Conservation (phyloP, 495 filamentous ascomycete species). For the Bryoglossum gracile region DNA sequence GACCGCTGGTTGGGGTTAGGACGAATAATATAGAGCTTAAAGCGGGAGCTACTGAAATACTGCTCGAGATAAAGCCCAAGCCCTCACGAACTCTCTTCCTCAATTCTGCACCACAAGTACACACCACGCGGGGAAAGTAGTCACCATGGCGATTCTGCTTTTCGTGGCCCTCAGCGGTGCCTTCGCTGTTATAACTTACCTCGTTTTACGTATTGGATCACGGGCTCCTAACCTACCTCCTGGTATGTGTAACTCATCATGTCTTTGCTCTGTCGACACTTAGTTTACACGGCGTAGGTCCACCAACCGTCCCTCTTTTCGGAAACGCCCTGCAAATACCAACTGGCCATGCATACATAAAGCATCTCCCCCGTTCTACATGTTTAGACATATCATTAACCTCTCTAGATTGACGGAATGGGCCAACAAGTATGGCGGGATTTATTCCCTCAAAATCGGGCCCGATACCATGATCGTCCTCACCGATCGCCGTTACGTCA, state of each 20-base stretch:
- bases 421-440: constrained; percentile 36
- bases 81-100: too few species aligned
- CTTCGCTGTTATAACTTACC: neutral
- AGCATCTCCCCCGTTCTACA: constrained; percentile 12
- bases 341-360: constrained; percentile 25
- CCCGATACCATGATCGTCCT: constrained; percentile 33
- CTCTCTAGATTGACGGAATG: constrained; percentile 35
- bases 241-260: constrained; percentile 10
- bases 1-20: too few species aligned
- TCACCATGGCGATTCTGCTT: neutral
- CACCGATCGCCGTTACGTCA: constrained; percentile 29
- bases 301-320: constrained; percentile 34
- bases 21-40: too few species aligned
- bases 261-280: too few species aligned
- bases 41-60: too few species aligned
- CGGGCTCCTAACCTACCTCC: constrained; percentile 17
- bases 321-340: constrained; percentile 38
- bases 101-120: too few species aligned
- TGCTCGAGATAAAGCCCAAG: too few species aligned
- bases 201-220: constrained; percentile 3
- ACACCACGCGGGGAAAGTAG: too few species aligned
- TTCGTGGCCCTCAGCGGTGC: neutral
- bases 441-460: constrained; percentile 39
- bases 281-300: constrained; percentile 24
- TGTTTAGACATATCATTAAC: neutral